Evolutionary conservation across 805 yeast species (phyloP).

Genomic region (Debaryomyces hansenii): DNA sequence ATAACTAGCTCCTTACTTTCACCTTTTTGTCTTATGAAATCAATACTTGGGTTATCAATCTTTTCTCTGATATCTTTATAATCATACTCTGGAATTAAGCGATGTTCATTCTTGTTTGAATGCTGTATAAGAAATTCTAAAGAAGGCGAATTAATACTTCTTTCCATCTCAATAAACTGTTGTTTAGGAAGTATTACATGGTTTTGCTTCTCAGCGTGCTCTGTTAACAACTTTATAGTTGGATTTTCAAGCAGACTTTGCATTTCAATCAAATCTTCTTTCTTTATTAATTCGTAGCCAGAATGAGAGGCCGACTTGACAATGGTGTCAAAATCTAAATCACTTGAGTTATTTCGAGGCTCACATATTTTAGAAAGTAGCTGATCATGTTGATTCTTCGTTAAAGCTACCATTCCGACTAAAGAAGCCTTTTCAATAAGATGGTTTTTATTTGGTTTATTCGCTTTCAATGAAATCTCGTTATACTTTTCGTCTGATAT

Average conservation of each 20-base stretch:
- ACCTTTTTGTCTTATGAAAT: slow-evolving; percentile 15
- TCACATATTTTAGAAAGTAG: background rate
- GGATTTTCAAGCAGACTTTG: slow-evolving; percentile 12
- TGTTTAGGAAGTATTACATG: slow-evolving; percentile 13
- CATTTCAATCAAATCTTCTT: slow-evolving; percentile 1
- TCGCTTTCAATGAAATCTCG: slow-evolving; percentile 7
- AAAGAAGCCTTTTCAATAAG: slow-evolving; percentile 18
- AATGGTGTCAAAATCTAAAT: background rate
- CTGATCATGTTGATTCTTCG: slow-evolving; percentile 12
- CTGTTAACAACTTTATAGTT: slow-evolving; percentile 2
- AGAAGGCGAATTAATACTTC: background rate
- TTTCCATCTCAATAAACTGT: slow-evolving; percentile 3
- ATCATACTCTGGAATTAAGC: background rate
- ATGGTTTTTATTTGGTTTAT: slow-evolving; percentile 12
- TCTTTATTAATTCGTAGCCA: background rate
- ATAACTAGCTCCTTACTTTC: slow-evolving; percentile 6
- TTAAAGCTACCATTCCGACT: slow-evolving; percentile 22
- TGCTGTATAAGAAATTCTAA: background rate
- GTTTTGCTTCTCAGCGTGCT: slow-evolving; percentile 14
- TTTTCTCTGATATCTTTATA: slow-evolving; percentile 2
- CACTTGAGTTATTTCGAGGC: background rate
- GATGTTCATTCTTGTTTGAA: background rate
- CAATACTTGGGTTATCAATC: slow-evolving; percentile 19
- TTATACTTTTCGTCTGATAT: background rate
- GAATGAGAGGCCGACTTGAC: background rate